Percentiles rank a stretch among this genome's conserved stretches.
Conservation (phyloP, 2,329 filamentous ascomycete genomes). For the Simplicillium sp. region DNA sequence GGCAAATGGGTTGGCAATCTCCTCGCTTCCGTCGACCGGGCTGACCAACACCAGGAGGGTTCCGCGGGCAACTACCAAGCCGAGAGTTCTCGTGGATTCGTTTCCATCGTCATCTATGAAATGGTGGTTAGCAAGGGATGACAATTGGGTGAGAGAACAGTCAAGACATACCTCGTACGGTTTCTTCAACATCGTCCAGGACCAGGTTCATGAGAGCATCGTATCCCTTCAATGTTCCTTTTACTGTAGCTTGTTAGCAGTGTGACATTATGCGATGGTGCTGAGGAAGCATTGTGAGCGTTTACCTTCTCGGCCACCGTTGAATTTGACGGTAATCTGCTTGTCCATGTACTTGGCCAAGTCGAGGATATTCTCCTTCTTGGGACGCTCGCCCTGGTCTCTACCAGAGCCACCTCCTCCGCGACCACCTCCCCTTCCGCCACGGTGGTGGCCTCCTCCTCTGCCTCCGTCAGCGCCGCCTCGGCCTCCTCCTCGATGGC, state of each 20-base stretch:
- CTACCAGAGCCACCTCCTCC: slow-evolving; percentile 31
- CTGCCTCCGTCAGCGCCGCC: slow-evolving; percentile 28
- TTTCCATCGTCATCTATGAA: slow-evolving; percentile 82
- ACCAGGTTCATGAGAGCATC: slow-evolving; percentile 98
- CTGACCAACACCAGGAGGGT: slow-evolving; percentile 89
- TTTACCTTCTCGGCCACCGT: slow-evolving; percentile 85
- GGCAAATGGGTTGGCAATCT: slow-evolving; percentile 89
- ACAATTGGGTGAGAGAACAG: no score
- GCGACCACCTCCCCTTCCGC: slow-evolving; percentile 33
- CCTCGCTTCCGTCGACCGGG: slow-evolving; percentile 87
- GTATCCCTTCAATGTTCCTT: slow-evolving; percentile 85
- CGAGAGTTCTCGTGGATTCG: slow-evolving; percentile 69
- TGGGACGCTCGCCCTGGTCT: slow-evolving; percentile 61
- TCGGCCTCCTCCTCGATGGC: slow-evolving; percentile 37
- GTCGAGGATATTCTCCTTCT: slow-evolving; percentile 98
- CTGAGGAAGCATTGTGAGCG: no score
- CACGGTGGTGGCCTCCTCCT: slow-evolving; percentile 23
- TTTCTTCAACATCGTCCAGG: slow-evolving; percentile 85
- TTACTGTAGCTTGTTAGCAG: slow-evolving; percentile 45
- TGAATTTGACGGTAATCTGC: slow-evolving; percentile 91
- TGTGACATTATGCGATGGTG: neutral
- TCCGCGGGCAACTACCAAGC: slow-evolving; percentile 81
- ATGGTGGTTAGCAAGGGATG: neutral
- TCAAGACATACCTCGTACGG: slow-evolving; percentile 73
- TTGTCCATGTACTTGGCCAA: slow-evolving; percentile 96